A percentile compares a stretch with the other conserved stretches of the same genome.
Conservation (phyloP, 768 basidiomycete genomes). For the Kwoniella dejecticola region DNA sequence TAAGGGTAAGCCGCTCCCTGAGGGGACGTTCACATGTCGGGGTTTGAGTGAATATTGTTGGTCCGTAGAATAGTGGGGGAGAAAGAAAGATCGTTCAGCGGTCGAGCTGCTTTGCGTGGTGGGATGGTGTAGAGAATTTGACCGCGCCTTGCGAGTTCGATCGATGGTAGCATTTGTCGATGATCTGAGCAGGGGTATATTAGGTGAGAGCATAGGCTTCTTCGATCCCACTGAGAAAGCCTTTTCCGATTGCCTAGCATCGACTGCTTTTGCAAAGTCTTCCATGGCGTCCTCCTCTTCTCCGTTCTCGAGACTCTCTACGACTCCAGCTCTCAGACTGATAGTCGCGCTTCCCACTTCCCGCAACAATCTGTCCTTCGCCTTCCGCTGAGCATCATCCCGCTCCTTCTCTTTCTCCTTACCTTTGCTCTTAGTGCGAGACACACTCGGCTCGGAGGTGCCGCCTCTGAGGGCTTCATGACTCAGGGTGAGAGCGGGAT, state of each 20-base stretch:
- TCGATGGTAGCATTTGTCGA: not conserved
- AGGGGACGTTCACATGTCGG: not conserved
- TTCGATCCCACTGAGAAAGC: not conserved
- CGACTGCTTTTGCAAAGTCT: not conserved
- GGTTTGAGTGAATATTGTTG: constrained; percentile 46
- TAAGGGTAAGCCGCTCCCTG: constrained; percentile 25
- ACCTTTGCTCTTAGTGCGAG: constrained; percentile 15
- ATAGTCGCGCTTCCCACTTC: constrained; percentile 48
- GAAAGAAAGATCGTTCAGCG: constrained; percentile 28
- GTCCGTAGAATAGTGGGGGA: constrained; percentile 53
- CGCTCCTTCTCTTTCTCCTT: constrained; percentile 19
- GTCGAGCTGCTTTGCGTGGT: constrained; percentile 1
- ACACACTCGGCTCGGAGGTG: not conserved
- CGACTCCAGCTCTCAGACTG: constrained; percentile 33
- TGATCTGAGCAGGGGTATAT: no score
- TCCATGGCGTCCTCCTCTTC: constrained; percentile 33
- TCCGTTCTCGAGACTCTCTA: constrained; percentile 30
- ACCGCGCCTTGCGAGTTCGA: constrained; percentile 1
- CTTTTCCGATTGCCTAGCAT: not conserved
- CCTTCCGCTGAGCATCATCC: constrained; percentile 12
- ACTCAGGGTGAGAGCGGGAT: not conserved
- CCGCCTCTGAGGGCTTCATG: not conserved
- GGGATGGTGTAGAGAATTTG: constrained; percentile 41
- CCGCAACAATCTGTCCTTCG: constrained; percentile 7
- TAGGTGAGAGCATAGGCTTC: not conserved